These are phyloP conservation scores for Apiospora sp. DNA, from an alignment of 2,329 filamentous ascomycete genomes.

Conservation along the genomic window DNA sequence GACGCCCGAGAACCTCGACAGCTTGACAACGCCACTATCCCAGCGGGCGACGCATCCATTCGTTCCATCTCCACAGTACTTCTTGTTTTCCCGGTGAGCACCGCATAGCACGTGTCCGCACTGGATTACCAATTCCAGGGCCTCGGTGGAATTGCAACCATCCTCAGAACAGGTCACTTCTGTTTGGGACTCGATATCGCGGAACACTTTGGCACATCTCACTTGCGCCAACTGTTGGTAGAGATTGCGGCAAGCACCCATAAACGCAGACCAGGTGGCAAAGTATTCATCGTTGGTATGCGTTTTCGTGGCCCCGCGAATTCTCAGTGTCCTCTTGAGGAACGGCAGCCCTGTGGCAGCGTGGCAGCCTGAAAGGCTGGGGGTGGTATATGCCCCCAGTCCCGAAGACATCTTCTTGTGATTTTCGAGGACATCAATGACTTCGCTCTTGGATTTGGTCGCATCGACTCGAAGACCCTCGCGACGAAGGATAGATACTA, in stretches of 20 bases:
- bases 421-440: background rate
- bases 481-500: background rate
- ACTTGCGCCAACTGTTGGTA: background rate
- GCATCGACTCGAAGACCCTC: background rate
- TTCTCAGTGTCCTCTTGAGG: background rate
- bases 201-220: constrained; percentile 18
- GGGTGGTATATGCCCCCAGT: background rate
- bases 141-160: constrained; percentile 27
- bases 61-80: constrained; percentile 32
- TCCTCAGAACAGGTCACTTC: constrained; percentile 11
- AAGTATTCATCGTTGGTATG: constrained; percentile 23
- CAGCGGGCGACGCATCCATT: constrained; percentile 25
- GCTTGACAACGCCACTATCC: background rate
- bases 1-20: background rate
- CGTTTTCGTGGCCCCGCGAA: constrained; percentile 7
- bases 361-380: background rate
- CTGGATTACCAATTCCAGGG: constrained; percentile 34
- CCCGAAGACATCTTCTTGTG: constrained; percentile 21
- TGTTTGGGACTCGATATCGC: constrained; percentile 23
- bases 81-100: constrained; percentile 24
- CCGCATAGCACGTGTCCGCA: constrained; percentile 42
- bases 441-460: background rate
- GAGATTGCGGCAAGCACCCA: background rate
- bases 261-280: constrained; percentile 8
- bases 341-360: background rate